Evolutionary conservation across 2,329 filamentous ascomycete genomes (phyloP), one percentile per base, ranked within the genome.

Genomic region (Neocucurbitaria cava): DNA sequence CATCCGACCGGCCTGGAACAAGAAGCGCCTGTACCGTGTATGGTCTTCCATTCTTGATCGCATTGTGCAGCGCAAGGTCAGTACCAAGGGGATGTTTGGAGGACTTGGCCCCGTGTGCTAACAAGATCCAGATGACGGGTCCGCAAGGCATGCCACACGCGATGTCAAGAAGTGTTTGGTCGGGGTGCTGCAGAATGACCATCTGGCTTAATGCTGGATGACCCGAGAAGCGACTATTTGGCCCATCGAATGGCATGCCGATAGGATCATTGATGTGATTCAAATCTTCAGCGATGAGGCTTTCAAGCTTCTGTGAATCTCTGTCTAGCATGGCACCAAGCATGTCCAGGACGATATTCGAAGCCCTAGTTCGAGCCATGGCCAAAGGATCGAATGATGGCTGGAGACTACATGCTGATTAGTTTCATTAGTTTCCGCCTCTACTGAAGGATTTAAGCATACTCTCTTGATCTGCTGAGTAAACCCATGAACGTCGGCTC

Each of bases 21-120:
- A 72, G 49, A 5, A 75, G 46, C 13, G 62, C 57, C 38, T 72
- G 66, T 0, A 75, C 69, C 10, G 65, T 73, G 35, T 68, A 66
- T 1, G 56, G 46, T 3, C 71, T 59, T 17, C 66, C 68, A 28
- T 75, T 75, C 40, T 69, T 74, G 40, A 74, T 75, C 4, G 72
- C 73, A 50, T 74, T 76, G 33, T 74, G 66, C 7, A 76, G 53
- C 1, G 73, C 65, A 10, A 73, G 51, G 33, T 74, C 71, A 5
- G 62, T 72, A 0, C 72, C 72, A 5, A 69, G 58, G 2, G 72
- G 72, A 42, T 74, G 68, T 15, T 49, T 65, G 3, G 71, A 67
- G 23, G 71, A 64, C 49, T 59, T 72, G 4, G 62, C 71, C n/a
- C 65, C 65, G 46, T 73, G 61, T 0, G 62, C 56, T 15, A 71